These are phyloP conservation scores for Populus euphratica DNA, from an alignment of 345 rosid species.

Conservation along the genomic window DNA sequence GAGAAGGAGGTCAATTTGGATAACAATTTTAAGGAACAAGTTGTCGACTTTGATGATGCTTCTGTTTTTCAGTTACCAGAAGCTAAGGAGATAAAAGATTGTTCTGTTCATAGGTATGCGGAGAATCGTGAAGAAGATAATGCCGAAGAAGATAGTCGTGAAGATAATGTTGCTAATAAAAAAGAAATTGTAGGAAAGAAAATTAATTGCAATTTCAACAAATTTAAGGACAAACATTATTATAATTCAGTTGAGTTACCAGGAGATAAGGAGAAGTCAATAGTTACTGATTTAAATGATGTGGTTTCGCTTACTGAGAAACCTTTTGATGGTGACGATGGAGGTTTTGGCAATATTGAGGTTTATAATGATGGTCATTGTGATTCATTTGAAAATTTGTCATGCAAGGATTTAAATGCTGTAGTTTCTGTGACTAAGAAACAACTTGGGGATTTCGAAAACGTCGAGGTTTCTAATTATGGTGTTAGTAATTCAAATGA, in stretches of 20 bases:
- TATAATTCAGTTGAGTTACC: neutral
- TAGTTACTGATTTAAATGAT: neutral
- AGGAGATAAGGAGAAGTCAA: slow-evolving; percentile 1
- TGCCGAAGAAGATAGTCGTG: neutral
- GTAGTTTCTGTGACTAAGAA: slow-evolving; percentile 7
- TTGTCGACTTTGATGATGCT: neutral
- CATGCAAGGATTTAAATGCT: slow-evolving; percentile 6
- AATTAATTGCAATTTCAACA: slow-evolving; percentile 3
- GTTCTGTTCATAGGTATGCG: neutral
- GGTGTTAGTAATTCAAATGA: slow-evolving; percentile 11
- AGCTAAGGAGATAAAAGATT: neutral
- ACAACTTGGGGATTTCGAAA: slow-evolving; percentile 5
- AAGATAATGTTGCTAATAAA: slow-evolving; percentile 9
- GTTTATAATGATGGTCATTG: no score
- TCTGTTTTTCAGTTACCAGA: neutral
- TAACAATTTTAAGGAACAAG: neutral
- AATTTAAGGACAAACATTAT: neutral
- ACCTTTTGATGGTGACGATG: no score
- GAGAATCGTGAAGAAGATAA: slow-evolving; percentile 6
- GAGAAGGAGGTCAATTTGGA: slow-evolving; percentile 14
- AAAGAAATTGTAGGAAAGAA: slow-evolving; percentile 10
- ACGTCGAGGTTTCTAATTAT: neutral
- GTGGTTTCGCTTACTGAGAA: no score
- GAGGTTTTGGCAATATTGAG: no score
- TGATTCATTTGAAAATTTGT: no score